Percentiles rank a stretch among this genome's conserved stretches.
phyloP scores from a whole-genome alignment of 345 rosid species.

The Euphorbia peplus region DNA sequence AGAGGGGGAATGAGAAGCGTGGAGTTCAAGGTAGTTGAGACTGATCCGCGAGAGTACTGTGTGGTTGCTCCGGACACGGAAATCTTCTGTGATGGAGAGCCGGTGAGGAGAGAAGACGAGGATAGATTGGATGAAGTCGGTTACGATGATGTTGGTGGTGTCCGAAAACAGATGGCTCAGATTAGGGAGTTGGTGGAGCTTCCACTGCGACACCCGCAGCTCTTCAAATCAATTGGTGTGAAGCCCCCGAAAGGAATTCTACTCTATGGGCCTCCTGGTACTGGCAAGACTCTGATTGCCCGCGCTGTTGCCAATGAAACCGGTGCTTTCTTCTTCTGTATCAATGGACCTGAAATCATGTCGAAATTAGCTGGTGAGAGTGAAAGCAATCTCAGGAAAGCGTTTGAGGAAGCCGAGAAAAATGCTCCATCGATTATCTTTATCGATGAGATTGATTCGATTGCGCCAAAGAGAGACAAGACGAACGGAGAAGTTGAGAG shows the following conservation, averaged over 20 bases:
- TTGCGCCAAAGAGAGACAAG: constrained; percentile 96
- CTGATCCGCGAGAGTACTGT: constrained; percentile 86
- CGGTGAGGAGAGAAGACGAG: constrained; percentile 89
- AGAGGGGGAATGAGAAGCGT: constrained; percentile 98
- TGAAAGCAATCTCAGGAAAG: too few relatives aligned
- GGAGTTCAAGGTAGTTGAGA: constrained; percentile 83
- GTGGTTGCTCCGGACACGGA: constrained; percentile 97
- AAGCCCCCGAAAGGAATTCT: constrained; percentile 96
- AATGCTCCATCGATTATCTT: too few relatives aligned
- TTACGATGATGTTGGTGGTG: constrained; percentile 98
- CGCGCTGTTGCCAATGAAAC: constrained; percentile 95
- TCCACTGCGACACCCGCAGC: too few relatives aligned
- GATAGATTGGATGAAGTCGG: constrained; percentile 90
- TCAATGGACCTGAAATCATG: too few relatives aligned
- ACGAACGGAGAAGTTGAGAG: constrained; percentile 97
- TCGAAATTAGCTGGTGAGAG: too few relatives aligned
- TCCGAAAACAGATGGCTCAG: too few relatives aligned
- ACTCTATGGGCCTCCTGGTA: constrained; percentile 53
- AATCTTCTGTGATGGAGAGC: constrained; percentile 97
- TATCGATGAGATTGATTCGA: constrained; percentile 93
- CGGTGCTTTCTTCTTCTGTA: too few relatives aligned
- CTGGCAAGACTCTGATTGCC: constrained; percentile 79
- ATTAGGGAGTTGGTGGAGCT: too few relatives aligned
- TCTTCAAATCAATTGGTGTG: constrained; percentile 95
- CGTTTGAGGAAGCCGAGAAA: too few relatives aligned